phyloP scores from a whole-genome alignment of 345 rosid genomes.

The Eucalyptus erythrocorys region DNA sequence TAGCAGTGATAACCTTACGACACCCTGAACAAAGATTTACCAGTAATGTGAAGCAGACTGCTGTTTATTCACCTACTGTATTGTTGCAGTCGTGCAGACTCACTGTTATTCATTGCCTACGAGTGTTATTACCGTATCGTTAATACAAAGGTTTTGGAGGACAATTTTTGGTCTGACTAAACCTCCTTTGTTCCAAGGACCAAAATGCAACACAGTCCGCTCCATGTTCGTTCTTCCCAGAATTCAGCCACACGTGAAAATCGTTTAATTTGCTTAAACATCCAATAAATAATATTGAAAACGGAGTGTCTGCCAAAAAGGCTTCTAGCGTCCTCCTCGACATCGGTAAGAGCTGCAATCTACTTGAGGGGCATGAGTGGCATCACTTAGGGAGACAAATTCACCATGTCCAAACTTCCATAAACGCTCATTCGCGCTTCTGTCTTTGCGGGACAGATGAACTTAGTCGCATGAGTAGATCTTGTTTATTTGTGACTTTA shows the following conservation, averaged over 20 bases:
- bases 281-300: not conserved
- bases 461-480: not conserved
- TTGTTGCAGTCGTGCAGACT: not conserved
- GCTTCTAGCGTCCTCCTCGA: not conserved
- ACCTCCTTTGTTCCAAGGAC: not conserved
- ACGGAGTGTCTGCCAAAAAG: not conserved
- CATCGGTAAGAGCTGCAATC: not conserved
- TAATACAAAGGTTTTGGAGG: not conserved
- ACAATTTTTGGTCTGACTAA: not conserved
- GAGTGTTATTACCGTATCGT: not conserved
- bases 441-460: not conserved
- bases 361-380: not conserved
- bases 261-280: not conserved
- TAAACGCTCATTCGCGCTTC: not conserved
- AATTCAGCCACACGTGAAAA: not conserved
- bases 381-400: not conserved
- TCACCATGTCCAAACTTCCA: not conserved
- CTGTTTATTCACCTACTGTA: not conserved
- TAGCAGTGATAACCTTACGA: not conserved
- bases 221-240: not conserved
- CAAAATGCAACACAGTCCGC: not conserved
- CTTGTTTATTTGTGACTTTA: not conserved
- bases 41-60: not conserved
- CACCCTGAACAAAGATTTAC: not conserved
- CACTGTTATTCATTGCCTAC: not conserved